A percentile compares a stretch with the other conserved stretches of the same genome.
phyloP scores from a whole-genome alignment of 129 eudicot genomes.

The Flaveria robusta region DNA sequence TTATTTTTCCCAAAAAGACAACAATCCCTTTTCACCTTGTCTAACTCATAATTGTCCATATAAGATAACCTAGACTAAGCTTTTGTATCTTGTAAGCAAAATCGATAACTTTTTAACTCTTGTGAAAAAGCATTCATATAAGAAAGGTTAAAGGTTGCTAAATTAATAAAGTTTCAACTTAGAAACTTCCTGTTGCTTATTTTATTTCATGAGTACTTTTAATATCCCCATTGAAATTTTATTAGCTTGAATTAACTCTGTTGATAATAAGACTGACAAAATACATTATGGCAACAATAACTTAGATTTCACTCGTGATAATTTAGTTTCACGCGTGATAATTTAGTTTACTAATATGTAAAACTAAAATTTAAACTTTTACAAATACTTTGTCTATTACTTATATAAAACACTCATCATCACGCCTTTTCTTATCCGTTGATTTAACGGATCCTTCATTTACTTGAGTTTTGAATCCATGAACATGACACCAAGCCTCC shows the following conservation, averaged over 20 bases:
- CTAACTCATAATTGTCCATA: constrained; percentile 4
- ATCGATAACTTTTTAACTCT: constrained; percentile 22
- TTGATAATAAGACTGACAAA: neutral
- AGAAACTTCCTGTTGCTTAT: constrained; percentile 17
- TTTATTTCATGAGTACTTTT: constrained; percentile 13
- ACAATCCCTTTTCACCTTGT: constrained; percentile 22
- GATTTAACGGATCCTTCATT: no score
- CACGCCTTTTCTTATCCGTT: no score
- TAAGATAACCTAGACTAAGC: constrained; percentile 11
- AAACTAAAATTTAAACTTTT: neutral
- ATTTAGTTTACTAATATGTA: neutral
- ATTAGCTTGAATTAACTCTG: neutral
- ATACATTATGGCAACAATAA: neutral
- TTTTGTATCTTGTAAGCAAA: constrained; percentile 42
- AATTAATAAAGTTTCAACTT: constrained; percentile 4
- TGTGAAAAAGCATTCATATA: constrained; percentile 17
- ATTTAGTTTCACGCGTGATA: neutral
- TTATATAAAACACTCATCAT: no score
- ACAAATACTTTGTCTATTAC: neutral
- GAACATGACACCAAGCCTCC: no score
- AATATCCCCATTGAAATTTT: neutral
- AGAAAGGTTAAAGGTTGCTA: constrained; percentile 19
- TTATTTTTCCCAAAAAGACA: constrained; percentile 5
- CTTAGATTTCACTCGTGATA: neutral
- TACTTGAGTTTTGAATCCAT: no score